Evolutionary conservation across 2,329 filamentous ascomycete species (phyloP), one percentile per base, ranked within the genome.

Genomic region (Epicoccum sorghinum): DNA sequence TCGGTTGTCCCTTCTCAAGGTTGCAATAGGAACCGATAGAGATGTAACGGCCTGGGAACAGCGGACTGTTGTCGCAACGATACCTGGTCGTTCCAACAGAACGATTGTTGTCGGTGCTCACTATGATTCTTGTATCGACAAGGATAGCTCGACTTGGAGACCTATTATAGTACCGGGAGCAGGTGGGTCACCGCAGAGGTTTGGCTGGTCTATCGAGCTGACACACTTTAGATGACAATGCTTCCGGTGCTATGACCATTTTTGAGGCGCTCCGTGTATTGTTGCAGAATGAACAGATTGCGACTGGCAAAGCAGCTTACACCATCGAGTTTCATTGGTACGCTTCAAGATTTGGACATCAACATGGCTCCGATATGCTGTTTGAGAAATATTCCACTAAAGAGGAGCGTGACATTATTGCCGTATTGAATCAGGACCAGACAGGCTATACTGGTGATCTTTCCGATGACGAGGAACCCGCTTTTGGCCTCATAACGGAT

Each of bases 201-300:
- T 29, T 29, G 6, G 18, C 18, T 18, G 18, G 18, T 18, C 18
- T 3, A 29, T 9, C 27, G 27, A 29, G 27, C 27, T 29, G 27
- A 29, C 27, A 29, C 6, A 9, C 27, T 9, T 9, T 29, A 44
- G 27, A 97, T 65, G 93, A 97, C 65, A 93, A 96, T 71, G 93
- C 91, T 60, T 91, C 88, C 63, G 91, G 91, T 53, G 93, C 91
- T 2, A 91, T 97, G 30, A 97, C 93, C 22, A 97, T 96, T 64
- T 84, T 97, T 47, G 93, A 97, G 77, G 27, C 27, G 9, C 27
- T 4, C 84, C 97, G 70, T 25, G 38, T n/a, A 14, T 6, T 29
- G 23, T n/a, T 8, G 12, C 14, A 5, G 22, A 41, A 41, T 10
- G 12, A 41, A 14, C 2, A 23, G 23, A 41, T 29, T 14, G 38